These are phyloP conservation scores for Xylariaceae sp. DNA, from an alignment of 2,329 filamentous ascomycete species.

Conservation along the genomic window DNA sequence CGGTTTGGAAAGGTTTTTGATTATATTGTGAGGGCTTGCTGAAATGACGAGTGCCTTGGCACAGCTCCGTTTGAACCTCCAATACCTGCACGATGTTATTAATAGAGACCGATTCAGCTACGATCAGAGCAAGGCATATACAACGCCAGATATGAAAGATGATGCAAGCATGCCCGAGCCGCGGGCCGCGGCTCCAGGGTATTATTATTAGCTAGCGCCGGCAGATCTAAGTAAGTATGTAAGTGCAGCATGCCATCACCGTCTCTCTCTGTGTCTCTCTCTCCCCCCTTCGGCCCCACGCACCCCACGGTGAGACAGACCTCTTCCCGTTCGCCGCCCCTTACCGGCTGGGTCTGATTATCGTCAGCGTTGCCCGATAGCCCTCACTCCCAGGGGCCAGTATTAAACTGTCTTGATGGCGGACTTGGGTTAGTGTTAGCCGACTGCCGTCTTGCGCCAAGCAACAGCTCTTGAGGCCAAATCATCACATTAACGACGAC, in stretches of 20 bases:
- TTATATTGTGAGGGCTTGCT: no score
- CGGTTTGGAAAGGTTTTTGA: no score
- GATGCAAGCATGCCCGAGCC: neutral
- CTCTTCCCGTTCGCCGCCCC: neutral
- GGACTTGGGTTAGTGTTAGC: neutral
- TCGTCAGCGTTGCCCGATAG: neutral
- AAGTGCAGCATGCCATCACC: neutral
- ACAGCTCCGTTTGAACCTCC: neutral
- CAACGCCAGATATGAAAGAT: neutral
- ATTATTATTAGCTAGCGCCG: neutral
- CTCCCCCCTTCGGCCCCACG: constrained; percentile 19
- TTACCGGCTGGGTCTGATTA: constrained; percentile 4
- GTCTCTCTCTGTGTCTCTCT: no score
- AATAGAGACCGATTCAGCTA: neutral
- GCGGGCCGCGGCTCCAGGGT: no score
- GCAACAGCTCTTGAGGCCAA: constrained; percentile 1
- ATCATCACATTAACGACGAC: neutral
- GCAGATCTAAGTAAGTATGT: no score
- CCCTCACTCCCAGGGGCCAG: neutral
- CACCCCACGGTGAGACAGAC: neutral
- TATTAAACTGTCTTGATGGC: constrained; percentile 1
- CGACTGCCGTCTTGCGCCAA: constrained; percentile 4
- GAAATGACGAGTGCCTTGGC: no score
- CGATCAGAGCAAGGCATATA: neutral
- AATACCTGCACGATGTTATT: neutral